Conservation (phyloP, 2,329 filamentous ascomycete species). For the Ciborinia camelliae region DNA sequence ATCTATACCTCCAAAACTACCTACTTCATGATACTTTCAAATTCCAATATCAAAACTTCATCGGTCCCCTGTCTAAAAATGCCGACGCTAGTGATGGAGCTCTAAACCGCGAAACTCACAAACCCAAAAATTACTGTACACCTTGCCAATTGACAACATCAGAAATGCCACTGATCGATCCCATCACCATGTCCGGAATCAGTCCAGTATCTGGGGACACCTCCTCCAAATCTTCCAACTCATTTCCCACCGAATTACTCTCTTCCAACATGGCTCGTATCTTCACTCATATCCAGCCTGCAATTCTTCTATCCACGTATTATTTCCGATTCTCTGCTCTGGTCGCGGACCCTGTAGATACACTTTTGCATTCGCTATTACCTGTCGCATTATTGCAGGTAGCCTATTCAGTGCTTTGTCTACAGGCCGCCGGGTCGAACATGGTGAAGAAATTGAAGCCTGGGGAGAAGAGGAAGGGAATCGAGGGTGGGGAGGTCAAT, state of each 20-base stretch:
- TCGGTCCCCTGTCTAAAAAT: slow-evolving; percentile 2
- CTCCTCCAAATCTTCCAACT: slow-evolving; percentile 19
- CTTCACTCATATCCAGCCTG: slow-evolving; percentile 65
- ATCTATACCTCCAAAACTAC: not conserved
- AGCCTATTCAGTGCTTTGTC: slow-evolving; percentile 58
- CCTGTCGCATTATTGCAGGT: slow-evolving; percentile 63
- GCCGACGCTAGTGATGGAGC: slow-evolving; percentile 18
- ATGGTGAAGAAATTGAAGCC: slow-evolving; percentile 49
- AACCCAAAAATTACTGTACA: not conserved
- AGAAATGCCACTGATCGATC: slow-evolving; percentile 36
- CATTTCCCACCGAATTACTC: slow-evolving; percentile 35
- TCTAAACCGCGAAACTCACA: slow-evolving; percentile 7
- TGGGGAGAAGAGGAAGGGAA: slow-evolving; percentile 53
- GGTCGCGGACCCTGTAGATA: slow-evolving; percentile 65
- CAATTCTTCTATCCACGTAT: slow-evolving; percentile 62
- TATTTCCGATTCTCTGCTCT: slow-evolving; percentile 61
- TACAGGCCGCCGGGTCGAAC: slow-evolving; percentile 57
- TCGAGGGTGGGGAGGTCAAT: slow-evolving; percentile 20
- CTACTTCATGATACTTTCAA: not conserved
- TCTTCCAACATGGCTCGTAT: slow-evolving; percentile 43
- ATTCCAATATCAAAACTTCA: slow-evolving; percentile 5
- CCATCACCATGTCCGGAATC: slow-evolving; percentile 34
- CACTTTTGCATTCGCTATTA: slow-evolving; percentile 59
- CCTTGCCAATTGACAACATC: not conserved
- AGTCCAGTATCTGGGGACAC: slow-evolving; percentile 15